These are phyloP conservation scores for Eucalyptus cloeziana DNA, from an alignment of 345 rosid species.

Conservation along the genomic window DNA sequence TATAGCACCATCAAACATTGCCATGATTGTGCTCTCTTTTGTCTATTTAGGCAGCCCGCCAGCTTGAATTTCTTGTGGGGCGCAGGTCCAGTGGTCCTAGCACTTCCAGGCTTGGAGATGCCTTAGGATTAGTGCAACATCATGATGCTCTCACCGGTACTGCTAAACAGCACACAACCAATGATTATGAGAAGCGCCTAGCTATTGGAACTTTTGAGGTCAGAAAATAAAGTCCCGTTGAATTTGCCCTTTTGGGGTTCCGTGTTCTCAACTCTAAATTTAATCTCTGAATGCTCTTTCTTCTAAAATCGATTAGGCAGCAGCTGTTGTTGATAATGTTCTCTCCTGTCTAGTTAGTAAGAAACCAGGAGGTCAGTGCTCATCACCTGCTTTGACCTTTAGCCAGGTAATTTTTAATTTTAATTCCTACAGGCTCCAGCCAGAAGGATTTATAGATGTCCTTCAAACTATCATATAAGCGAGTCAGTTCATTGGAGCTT, in stretches of 20 bases:
- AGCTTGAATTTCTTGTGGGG: constrained; percentile 73
- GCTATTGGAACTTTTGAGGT: constrained; percentile 65
- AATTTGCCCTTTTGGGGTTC: not conserved
- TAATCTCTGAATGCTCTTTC: not conserved
- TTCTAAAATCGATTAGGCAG: constrained; percentile 26
- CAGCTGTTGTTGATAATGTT: constrained; percentile 39
- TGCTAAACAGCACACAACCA: constrained; percentile 78
- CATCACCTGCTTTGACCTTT: constrained; percentile 15
- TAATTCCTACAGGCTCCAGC: not conserved
- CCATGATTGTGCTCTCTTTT: not conserved
- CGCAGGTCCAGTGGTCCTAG: constrained; percentile 30
- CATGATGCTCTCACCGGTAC: constrained; percentile 87
- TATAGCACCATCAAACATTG: not conserved
- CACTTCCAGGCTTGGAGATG: constrained; percentile 58
- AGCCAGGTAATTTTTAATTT: constrained; percentile 35
- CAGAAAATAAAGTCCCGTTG: not conserved
- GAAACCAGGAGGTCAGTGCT: constrained; percentile 22
- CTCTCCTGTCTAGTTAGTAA: constrained; percentile 41
- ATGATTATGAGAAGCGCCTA: constrained; percentile 67
- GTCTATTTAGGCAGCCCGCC: constrained; percentile 57
- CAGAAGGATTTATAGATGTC: not conserved
- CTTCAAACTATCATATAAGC: not conserved
- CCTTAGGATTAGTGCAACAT: constrained; percentile 74
- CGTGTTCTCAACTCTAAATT: not conserved
- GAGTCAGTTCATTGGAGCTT: not conserved